Base-by-base conservation (phyloP, 164 flowering plant genomes). In the Kingdonia uniflora region DNA sequence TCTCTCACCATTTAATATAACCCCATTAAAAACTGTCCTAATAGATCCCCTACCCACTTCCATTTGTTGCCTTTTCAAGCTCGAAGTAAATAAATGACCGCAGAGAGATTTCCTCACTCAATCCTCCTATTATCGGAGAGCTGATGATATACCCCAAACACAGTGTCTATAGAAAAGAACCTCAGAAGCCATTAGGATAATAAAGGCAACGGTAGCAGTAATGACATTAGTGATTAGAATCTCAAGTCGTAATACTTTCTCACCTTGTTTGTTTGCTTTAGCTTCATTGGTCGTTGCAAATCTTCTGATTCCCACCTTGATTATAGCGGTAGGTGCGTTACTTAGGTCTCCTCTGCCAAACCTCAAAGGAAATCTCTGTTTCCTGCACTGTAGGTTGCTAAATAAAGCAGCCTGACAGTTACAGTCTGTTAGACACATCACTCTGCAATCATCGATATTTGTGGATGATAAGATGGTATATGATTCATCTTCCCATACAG, bases 21-120 rank as follows among this genome's bases (percentile, higher is more conserved):
- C 12, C 38, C 70, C 70, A 42, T 62, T 57, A 41, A 26, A 62
- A 25, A 67, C 66, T 25, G 40, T 23, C 7, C 66, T 63, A 14
- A 58, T 52, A 10, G 66, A 19, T 6, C 66, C 70, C 22, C 48
- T 42, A 1, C 66, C 70, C 21, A 67, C 2, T 38, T 48, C 61
- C 33, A 11, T 54, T 13, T 2, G 66, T 62, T 41, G 61, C 63
- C 55, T 43, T 48, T 12, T 52, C 56, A 5, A 62, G 56, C 54
- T 67, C 60, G 1, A n/a, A 42, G 8, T 53, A 58, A 17, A 63
- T 23, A 43, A 67, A 67, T 14, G 60, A 49, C 59, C 53, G 24
- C 8, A 55, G 46, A n/a, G 42, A 38, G 8, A 65, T 38, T 40
- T 54, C 64, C 19, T 49, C 52, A 10, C 17, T 16, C 19, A 53